Base-by-base conservation (phyloP, 139 green algal species). In the Picochlorum sp. region DNA sequence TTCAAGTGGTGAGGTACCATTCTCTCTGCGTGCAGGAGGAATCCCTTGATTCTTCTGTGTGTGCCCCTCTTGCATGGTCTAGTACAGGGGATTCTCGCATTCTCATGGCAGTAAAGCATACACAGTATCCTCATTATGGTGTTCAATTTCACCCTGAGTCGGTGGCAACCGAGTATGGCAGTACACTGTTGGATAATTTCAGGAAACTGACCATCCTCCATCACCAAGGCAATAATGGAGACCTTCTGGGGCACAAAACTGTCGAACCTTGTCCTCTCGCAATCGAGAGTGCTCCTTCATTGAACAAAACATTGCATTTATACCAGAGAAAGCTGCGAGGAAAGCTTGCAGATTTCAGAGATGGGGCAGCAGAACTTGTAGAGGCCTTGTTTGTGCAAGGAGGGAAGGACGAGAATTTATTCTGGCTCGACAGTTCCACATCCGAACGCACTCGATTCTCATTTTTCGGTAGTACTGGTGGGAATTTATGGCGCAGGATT, bases 141-240 rank as follows among this genome's bases (percentile, higher is more conserved):
- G 87, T 97, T 68, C 92, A 98, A 81, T 98, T 96, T 70, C 93
- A 98, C 64, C 93, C 93, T 1, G 93, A 98, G 74, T 92, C 79
- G 47, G 66, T 98, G 3, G 87, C 69, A 38, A 97, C 90, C 0
- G 26, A 37, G 5, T 90, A 83, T 65, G 93, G 93, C 4, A 45
- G 77, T 26, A 62, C 61, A 13, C 69, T 98, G 24, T 61, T 97
- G 31, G 45, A 41, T 11, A 98, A 98, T 78, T 98, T 98, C 69
- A 47, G 60, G 4, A 66, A 82, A 52, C 49, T 97, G 18, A 80
- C 85, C 16, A 41, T 56, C 6, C n/a, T 21, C 16, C 47, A 54
- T 21, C 16, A 9, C 10, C 18, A 55, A n/a, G n/a, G 47, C 18
- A 55, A 55, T 18, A 24, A 18, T 18, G 15, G 47, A 55, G n/a